Evolutionary conservation across 2,329 filamentous ascomycete genomes (phyloP).

Genomic region (Stachybotrys chlorohalonatus): DNA sequence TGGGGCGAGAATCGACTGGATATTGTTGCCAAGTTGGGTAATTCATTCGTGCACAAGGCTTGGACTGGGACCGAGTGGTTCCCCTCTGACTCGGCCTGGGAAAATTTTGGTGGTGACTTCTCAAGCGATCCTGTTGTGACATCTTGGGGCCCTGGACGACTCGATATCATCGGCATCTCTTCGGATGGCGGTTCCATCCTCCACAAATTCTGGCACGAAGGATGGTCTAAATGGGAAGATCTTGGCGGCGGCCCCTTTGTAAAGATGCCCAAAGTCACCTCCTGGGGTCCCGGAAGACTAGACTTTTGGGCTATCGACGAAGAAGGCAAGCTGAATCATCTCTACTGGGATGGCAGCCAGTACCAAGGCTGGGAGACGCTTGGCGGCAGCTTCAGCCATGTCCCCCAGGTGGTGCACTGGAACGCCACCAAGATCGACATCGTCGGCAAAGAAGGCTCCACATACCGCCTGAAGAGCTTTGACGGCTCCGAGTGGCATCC

Average conservation of each 20-base stretch:
- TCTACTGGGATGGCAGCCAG: conserved; percentile 2
- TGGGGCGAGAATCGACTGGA: not conserved
- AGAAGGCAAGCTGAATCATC: conserved; percentile 1
- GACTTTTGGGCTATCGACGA: conserved; percentile 2
- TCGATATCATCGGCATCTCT: not conserved
- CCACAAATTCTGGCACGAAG: conserved; percentile 1
- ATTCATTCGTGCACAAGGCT: not conserved
- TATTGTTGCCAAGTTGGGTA: not conserved
- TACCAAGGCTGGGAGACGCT: conserved; percentile 2
- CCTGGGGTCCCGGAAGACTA: not conserved
- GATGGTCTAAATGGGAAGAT: not conserved
- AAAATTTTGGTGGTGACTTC: conserved; percentile 1
- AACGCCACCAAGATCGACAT: conserved; percentile 2
- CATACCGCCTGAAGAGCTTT: not conserved
- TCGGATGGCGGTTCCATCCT: not conserved
- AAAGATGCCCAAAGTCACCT: not conserved
- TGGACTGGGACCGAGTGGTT: conserved; percentile 1
- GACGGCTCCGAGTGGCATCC: conserved; percentile 1
- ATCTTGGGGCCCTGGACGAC: not conserved
- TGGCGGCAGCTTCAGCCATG: not conserved
- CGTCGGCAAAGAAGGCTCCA: not conserved
- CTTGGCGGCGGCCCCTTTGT: not conserved
- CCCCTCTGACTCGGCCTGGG: not conserved
- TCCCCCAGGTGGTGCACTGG: conserved; percentile 1
- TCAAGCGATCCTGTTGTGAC: not conserved